Evolutionary conservation across 2,329 filamentous ascomycete species (phyloP), one percentile per base, ranked within the genome.

Genomic region (Didymella glomerata): DNA sequence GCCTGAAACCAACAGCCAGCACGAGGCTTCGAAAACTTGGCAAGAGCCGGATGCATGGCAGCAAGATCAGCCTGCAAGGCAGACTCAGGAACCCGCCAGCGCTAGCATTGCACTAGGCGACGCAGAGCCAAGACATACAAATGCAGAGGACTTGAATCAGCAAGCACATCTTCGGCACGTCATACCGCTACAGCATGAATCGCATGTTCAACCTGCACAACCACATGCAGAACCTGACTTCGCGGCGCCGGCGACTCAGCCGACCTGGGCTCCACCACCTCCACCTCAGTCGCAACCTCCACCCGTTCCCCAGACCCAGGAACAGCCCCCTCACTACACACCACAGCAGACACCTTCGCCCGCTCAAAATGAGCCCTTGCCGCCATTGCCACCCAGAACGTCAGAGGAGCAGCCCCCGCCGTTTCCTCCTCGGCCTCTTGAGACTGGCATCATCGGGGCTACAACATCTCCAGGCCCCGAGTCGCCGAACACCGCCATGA

Each of bases 401-500:
- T 75, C 67, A 40, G 76, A 78, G 34, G 73, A 77, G 38, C 62
- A 68, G 20, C 55, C 72, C 14, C 72, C 76, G 9, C 32, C 70
- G 16, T 74, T 75, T 54, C 73, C 73, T 24, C 76, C 77, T n/a
- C 71, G 72, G 16, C 72, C 72, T 8, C 59, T 75, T 6, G 62
- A 76, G 32, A 70, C 67, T 9, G 60, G 62, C 1, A 52, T 69
- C 1, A 30, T 60, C 24, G 55, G 63, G 28, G 52, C 64, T 28
- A 48, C 24, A 44, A 44, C 63, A 16, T 54, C 57, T 2, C 54
- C 68, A 8, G 73, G 68, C 10, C 63, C 73, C 2, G 79, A 81
- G 50, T 79, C 78, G 4, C 78, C 80, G 3, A 72, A 71, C 9
- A 77, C 78, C 3, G 68, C 63, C 16, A 77, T 78, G 61, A 77